phyloP scores from a whole-genome alignment of 164 flowering plant genomes.

The Cinnamomum micranthum region DNA sequence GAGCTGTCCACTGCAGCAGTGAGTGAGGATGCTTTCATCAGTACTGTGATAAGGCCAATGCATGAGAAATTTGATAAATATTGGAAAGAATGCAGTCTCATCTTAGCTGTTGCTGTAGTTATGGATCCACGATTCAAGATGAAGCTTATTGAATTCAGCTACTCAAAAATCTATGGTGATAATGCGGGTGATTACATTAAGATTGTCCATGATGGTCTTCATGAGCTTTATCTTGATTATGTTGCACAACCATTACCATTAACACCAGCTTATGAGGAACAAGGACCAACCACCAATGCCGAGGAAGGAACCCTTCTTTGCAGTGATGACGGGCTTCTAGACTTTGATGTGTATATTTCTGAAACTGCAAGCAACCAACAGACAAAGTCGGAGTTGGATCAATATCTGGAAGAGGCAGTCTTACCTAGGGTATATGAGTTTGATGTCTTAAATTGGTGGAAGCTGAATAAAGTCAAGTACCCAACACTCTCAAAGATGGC shows the following conservation, averaged over 20 bases:
- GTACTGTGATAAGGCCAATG: slow-evolving; percentile 39
- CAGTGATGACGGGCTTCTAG: slow-evolving; percentile 51
- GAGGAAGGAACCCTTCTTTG: slow-evolving; percentile 27
- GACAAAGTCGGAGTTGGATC: slow-evolving; percentile 75
- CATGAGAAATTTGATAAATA: slow-evolving; percentile 62
- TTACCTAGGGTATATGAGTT: slow-evolving; percentile 68
- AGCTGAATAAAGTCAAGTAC: slow-evolving; percentile 61
- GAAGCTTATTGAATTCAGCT: slow-evolving; percentile 90
- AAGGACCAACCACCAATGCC: slow-evolving; percentile 13
- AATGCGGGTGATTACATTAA: slow-evolving; percentile 49
- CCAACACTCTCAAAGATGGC: slow-evolving; percentile 93
- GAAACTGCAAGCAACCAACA: slow-evolving; percentile 53
- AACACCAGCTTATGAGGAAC: slow-evolving; percentile 50
- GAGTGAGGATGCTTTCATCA: slow-evolving; percentile 49
- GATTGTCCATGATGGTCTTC: slow-evolving; percentile 73
- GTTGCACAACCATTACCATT: slow-evolving; percentile 50
- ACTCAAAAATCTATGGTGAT: slow-evolving; percentile 66
- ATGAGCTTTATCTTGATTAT: slow-evolving; percentile 77
- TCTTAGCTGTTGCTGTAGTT: slow-evolving; percentile 69
- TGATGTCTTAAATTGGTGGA: slow-evolving; percentile 91
- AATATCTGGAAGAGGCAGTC: slow-evolving; percentile 79
- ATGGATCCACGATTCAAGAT: slow-evolving; percentile 94
- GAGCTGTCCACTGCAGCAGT: slow-evolving; percentile 55
- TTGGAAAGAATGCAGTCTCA: slow-evolving; percentile 67
- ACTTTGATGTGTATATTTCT: slow-evolving; percentile 73